Conservation (phyloP, 192 early-diverging fungal species). For the Coemansia sp. region DNA sequence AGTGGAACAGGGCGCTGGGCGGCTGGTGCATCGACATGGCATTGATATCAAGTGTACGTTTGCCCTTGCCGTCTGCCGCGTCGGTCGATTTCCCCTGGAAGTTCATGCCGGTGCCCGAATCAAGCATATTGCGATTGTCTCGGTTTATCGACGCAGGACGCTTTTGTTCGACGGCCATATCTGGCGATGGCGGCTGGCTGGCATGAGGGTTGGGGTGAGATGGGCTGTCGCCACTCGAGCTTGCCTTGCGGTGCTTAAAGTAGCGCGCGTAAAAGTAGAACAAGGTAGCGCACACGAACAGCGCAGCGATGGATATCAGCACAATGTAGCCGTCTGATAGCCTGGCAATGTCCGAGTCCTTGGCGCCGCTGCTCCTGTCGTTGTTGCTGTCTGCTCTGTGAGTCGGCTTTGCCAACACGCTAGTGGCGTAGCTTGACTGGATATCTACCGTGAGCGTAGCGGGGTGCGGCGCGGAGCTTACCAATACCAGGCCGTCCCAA, state of each 20-base stretch:
- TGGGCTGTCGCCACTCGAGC: not conserved
- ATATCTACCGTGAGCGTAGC: not conserved
- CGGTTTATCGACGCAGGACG: not conserved
- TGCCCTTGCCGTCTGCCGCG: not conserved
- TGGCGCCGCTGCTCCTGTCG: not conserved
- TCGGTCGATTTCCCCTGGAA: slow-evolving; percentile 5
- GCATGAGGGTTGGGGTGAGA: not conserved
- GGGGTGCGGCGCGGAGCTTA: not conserved
- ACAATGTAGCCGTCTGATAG: slow-evolving; percentile 44
- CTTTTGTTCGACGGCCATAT: slow-evolving; percentile 2
- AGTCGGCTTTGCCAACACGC: not conserved
- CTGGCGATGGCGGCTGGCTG: not conserved
- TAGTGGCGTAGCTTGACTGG: not conserved
- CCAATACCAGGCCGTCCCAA: not conserved
- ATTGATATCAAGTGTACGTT: not conserved
- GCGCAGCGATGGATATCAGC: slow-evolving; percentile 28
- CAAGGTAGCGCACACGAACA: slow-evolving; percentile 23
- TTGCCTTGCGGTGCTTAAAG: slow-evolving; percentile 7
- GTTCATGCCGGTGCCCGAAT: slow-evolving; percentile 37
- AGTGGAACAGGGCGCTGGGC: not conserved
- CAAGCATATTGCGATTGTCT: slow-evolving; percentile 12
- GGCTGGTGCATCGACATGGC: not conserved
- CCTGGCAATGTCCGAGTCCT: not conserved
- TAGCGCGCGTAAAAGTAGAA: slow-evolving; percentile 46
- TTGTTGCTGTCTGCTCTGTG: not conserved